Evolutionary conservation across 163 green algal genomes (phyloP).

Genomic region (Prototheca cutis): DNA sequence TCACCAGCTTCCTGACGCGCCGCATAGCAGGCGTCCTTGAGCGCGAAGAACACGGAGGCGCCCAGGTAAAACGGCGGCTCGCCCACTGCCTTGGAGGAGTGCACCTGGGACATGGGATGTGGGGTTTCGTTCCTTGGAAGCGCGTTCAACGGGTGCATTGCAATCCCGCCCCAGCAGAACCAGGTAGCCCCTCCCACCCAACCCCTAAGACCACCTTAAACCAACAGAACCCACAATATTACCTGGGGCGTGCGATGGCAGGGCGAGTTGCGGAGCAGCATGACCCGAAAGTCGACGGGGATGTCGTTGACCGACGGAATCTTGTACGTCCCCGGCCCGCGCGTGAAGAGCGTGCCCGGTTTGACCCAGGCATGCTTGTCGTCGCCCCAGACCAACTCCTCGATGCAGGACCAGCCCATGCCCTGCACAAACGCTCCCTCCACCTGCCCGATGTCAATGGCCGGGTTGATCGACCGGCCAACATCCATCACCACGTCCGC

Average conservation of each 20-base stretch:
- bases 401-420: conserved; percentile 87
- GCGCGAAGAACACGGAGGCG: conserved; percentile 78
- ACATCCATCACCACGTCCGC: conserved; percentile 92
- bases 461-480: conserved; percentile 87
- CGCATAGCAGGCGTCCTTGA: conserved; percentile 85
- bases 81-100: conserved; percentile 80
- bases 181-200: too few species aligned
- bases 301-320: conserved; percentile 95
- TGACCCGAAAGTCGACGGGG: conserved; percentile 82
- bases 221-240: too few species aligned
- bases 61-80: conserved; percentile 92
- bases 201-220: too few species aligned
- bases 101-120: conserved; percentile 28
- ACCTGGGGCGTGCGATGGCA: conserved; percentile 67
- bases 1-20: conserved; percentile 43
- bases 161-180: too few species aligned
- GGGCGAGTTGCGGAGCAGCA: conserved; percentile 68
- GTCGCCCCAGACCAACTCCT: conserved; percentile 96
- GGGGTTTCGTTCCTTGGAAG: too few species aligned
- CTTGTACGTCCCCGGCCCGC: conserved; percentile 83
- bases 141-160: too few species aligned
- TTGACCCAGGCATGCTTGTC: conserved; percentile 78
- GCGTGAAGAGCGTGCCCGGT: conserved; percentile 73
- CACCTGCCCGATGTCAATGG: conserved; percentile 96
- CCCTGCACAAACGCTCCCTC: conserved; percentile 90